Base-by-base conservation (phyloP, 495 filamentous ascomycete genomes). In the Bacidia rubella region DNA sequence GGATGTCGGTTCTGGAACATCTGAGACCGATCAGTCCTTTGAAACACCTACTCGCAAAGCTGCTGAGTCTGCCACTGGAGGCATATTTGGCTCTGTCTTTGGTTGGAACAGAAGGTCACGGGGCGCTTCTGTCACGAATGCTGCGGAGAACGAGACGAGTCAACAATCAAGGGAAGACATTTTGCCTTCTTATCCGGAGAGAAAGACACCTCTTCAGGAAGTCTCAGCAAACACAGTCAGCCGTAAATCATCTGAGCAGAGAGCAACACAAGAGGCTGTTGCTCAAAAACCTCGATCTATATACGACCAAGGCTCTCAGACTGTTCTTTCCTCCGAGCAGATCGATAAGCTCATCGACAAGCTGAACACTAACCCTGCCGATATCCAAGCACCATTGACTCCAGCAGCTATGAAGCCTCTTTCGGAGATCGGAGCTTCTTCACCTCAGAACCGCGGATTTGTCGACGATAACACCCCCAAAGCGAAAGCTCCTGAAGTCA, bases 291-390 rank as follows among this genome's bases (percentile, higher is more conserved):
- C 25, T 11, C 52, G 10, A 35, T 65, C 15, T 51, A 72, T 41
- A 80, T 67, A 70, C 32, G 82, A 90, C 60, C 82, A 87, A 51
- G 74, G 77, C 46, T 77, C 79, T 12, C 87, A 93, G 65, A 90
- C 87, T 29, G 69, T 79, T 7, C 65, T 90, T 29, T 89, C 85
- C 12, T 78, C 81, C 0, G 76, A 83, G 40, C 79, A 78, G 45
- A 81, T 90, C 53, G 84, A 89, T 53, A 74, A 75, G 46, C 67
- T 86, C 49, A 64, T 87, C 12, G 74, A 74, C 57, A 71, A 71
- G 27, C 63, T 56, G 20, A 55, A 57, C 21, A 57, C 60, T n/a
- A n/a, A n/a, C n/a, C 54, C 57, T 24, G 41, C 24, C 61, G 52
- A 73, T 68, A 29, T 66, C 65, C 17, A 69, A 67, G 63, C 61